A percentile compares a stretch with the other conserved stretches of the same genome.
phyloP scores from a whole-genome alignment of 2,329 filamentous ascomycete genomes.

The Botrytis sinoallii region DNA sequence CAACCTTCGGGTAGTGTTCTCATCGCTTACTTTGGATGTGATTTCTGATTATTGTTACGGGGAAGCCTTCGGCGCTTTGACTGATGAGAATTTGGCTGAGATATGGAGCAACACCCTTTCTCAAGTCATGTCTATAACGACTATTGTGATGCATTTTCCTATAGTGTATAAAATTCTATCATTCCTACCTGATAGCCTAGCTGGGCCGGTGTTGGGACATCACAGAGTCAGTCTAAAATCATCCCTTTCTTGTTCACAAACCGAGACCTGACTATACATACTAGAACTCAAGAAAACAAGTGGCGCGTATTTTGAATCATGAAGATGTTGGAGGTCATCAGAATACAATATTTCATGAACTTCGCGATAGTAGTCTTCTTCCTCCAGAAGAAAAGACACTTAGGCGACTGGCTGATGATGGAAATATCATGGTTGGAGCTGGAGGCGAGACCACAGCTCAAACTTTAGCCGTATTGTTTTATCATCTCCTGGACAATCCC shows the following conservation, averaged over 20 bases:
- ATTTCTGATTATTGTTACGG: constrained; percentile 35
- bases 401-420: constrained; percentile 38
- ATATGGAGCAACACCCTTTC: constrained; percentile 13
- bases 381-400: constrained; percentile 39
- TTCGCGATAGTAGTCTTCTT: constrained; percentile 32
- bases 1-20: constrained; percentile 10
- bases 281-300: constrained; percentile 26
- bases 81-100: constrained; percentile 12
- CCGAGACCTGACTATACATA: constrained; percentile 39
- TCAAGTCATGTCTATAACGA: neutral
- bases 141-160: constrained; percentile 9
- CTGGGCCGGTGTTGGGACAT: constrained; percentile 17
- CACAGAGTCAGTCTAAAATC: neutral
- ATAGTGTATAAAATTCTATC: neutral
- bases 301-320: constrained; percentile 19
- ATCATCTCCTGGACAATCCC: constrained; percentile 40
- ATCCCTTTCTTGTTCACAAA: constrained; percentile 13
- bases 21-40: constrained; percentile 27
- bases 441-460: constrained; percentile 41
- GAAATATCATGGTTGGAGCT: constrained; percentile 35
- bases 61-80: constrained; percentile 23
- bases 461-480: constrained; percentile 39
- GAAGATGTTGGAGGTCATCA: constrained; percentile 5
- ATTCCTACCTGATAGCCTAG: constrained; percentile 14
- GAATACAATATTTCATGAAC: constrained; percentile 33